phyloP scores from a whole-genome alignment of 106 monocot genomes.

The Narthecium ossifragum region DNA sequence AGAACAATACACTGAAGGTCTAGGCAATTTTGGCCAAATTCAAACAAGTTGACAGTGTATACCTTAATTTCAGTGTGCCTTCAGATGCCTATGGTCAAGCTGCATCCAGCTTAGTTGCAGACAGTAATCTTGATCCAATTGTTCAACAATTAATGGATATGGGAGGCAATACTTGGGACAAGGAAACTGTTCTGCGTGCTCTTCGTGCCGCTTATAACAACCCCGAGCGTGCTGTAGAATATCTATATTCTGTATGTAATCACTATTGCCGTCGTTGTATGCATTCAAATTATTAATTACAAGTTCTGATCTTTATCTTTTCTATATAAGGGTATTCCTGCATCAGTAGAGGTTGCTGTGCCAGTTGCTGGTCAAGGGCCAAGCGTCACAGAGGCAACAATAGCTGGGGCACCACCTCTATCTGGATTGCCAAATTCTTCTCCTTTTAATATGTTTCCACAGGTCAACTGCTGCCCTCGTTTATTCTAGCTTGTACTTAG shows the following conservation, averaged over 20 bases:
- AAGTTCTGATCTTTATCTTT: constrained; percentile 4
- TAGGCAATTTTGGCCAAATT: too few relatives aligned
- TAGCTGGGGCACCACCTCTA: constrained; percentile 19
- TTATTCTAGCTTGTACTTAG: neutral
- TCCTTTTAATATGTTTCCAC: constrained; percentile 92
- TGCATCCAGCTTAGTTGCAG: constrained; percentile 73
- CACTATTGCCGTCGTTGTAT: neutral
- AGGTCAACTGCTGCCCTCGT: constrained; percentile 31
- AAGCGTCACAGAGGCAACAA: constrained; percentile 20
- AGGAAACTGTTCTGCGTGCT: constrained; percentile 69
- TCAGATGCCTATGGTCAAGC: constrained; percentile 73
- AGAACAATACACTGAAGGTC: too few relatives aligned
- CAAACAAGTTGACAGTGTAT: neutral
- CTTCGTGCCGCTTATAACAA: constrained; percentile 98
- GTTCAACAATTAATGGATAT: constrained; percentile 90
- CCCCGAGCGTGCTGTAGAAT: constrained; percentile 98
- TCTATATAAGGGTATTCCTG: constrained; percentile 73
- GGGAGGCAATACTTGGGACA: constrained; percentile 98
- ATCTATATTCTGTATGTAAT: constrained; percentile 81
- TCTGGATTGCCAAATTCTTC: constrained; percentile 74
- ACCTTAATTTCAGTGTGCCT: constrained; percentile 27
- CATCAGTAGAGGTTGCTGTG: constrained; percentile 66
- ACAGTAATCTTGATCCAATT: constrained; percentile 56
- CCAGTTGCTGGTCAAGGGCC: constrained; percentile 36
- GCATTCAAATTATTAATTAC: neutral